phyloP scores from a whole-genome alignment of 164 flowering plant genomes.

The Euptelea pleiosperma region DNA sequence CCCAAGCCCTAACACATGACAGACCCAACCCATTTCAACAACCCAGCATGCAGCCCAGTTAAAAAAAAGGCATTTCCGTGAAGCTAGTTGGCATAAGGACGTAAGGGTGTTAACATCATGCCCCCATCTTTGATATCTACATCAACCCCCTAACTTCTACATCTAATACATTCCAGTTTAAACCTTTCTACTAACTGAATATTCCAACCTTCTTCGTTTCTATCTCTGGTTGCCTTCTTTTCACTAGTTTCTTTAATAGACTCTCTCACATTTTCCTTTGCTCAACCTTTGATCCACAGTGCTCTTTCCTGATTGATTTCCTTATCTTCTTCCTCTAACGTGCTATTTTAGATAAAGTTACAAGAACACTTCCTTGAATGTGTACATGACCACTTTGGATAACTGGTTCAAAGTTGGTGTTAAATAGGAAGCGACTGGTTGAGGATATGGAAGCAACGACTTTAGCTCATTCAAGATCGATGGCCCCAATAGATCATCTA shows the following conservation, averaged over 20 bases:
- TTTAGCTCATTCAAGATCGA: constrained; percentile 97
- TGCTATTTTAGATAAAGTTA: constrained; percentile 47
- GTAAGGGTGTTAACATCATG: constrained; percentile 89
- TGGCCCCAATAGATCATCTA: constrained; percentile 95
- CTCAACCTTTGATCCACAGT: constrained; percentile 56
- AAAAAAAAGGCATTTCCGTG: constrained; percentile 99
- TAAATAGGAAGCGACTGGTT: constrained; percentile 87
- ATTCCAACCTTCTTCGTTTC: constrained; percentile 89
- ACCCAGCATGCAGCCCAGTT: too few species aligned
- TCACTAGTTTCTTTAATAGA: constrained; percentile 53
- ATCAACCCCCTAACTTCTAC: constrained; percentile 98
- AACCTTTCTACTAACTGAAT: constrained; percentile 79
- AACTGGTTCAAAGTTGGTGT: constrained; percentile 90
- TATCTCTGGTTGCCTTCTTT: constrained; percentile 58
- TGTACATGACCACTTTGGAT: constrained; percentile 99
- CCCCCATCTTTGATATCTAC: too few species aligned
- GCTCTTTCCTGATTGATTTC: constrained; percentile 48
- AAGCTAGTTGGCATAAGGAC: constrained; percentile 92
- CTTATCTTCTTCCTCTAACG: constrained; percentile 53
- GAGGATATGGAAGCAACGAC: constrained; percentile 92
- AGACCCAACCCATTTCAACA: too few species aligned
- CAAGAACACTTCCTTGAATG: constrained; percentile 94
- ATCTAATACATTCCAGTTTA: constrained; percentile 89
- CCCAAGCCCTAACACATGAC: too few species aligned
- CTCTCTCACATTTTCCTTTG: constrained; percentile 44